Conservation (phyloP, 208 protist species). For the Trypanosoma scelopori region DNA sequence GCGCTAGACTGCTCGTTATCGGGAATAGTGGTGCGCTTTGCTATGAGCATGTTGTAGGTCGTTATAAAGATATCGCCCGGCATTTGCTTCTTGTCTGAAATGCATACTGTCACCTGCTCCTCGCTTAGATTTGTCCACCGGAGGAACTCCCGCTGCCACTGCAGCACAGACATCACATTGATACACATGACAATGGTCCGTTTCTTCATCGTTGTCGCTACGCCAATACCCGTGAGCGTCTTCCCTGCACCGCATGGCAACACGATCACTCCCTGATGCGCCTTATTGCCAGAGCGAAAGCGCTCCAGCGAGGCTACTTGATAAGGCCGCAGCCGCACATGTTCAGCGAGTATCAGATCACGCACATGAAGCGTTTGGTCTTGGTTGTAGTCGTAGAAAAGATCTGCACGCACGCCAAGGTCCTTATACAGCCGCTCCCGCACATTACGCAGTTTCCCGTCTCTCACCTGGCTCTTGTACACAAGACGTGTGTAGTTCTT, state of each 20-base stretch:
- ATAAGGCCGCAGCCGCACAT: slow-evolving; percentile 81
- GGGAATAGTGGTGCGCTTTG: slow-evolving; percentile 61
- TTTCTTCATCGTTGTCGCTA: slow-evolving; percentile 93
- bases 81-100: slow-evolving; percentile 72
- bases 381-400: slow-evolving; percentile 85
- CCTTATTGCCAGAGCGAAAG: slow-evolving; percentile 77
- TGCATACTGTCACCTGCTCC: slow-evolving; percentile 81
- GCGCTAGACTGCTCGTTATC: slow-evolving; percentile 63
- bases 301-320: slow-evolving; percentile 85
- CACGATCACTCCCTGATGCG: slow-evolving; percentile 97
- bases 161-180: slow-evolving; percentile 95
- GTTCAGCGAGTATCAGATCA: slow-evolving; percentile 48
- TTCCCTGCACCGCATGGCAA: slow-evolving; percentile 99
- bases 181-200: slow-evolving; percentile 95
- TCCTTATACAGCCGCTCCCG: slow-evolving; percentile 68
- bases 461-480: slow-evolving; percentile 76
- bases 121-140: slow-evolving; percentile 87
- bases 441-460: slow-evolving; percentile 72
- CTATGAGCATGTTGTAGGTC: slow-evolving; percentile 99
- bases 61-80: slow-evolving; percentile 95
- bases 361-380: slow-evolving; percentile 63
- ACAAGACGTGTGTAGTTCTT: slow-evolving; percentile 39
- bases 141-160: slow-evolving; percentile 96
- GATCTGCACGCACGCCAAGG: slow-evolving; percentile 79
- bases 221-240: slow-evolving; percentile 99